phyloP scores from a whole-genome alignment of 176 grass and related monocot species.

The Canna indica region DNA sequence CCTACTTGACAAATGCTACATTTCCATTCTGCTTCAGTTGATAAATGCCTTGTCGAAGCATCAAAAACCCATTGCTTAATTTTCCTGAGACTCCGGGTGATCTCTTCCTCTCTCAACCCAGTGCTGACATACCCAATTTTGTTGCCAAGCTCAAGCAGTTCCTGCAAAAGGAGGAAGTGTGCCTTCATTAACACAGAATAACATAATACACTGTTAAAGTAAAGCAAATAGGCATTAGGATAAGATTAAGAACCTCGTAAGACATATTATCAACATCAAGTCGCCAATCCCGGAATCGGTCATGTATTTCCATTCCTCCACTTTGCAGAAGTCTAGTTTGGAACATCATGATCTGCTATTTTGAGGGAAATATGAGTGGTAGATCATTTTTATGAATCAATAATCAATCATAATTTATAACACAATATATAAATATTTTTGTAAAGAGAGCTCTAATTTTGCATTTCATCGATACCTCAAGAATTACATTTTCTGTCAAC shows the following conservation, averaged over 20 bases:
- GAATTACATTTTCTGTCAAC: neutral
- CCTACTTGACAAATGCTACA: conserved; percentile 83
- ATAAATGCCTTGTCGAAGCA: conserved; percentile 29
- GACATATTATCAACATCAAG: conserved; percentile 87
- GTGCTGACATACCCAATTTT: conserved; percentile 83
- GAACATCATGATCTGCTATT: conserved; percentile 71
- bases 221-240: neutral
- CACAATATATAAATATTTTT: too few species aligned
- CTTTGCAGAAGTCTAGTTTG: conserved; percentile 40
- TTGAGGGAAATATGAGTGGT: neutral
- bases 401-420: neutral
- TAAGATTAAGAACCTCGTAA: conserved; percentile 44
- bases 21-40: conserved; percentile 40
- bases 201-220: too few species aligned
- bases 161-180: conserved; percentile 26
- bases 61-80: conserved; percentile 37
- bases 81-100: conserved; percentile 35
- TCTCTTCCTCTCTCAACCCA: conserved; percentile 64
- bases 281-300: conserved; percentile 61
- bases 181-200: neutral
- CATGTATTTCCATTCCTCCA: conserved; percentile 60
- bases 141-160: conserved; percentile 61
- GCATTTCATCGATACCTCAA: neutral
- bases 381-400: neutral
- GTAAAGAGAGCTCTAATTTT: neutral